A percentile compares a stretch with the other conserved stretches of the same genome.
phyloP scores from a whole-genome alignment of 805 yeast genomes.

The Kregervanrija delftensis region DNA sequence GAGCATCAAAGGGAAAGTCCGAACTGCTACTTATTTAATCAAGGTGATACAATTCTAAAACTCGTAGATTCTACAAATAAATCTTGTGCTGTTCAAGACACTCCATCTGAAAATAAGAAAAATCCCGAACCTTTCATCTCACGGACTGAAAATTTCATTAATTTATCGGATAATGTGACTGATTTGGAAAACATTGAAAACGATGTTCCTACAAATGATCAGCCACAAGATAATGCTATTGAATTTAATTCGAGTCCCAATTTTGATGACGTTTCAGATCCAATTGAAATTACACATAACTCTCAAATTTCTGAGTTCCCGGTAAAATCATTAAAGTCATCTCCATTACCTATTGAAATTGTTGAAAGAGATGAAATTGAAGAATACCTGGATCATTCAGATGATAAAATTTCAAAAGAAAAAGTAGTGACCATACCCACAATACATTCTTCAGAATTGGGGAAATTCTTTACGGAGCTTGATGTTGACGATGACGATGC shows the following conservation, averaged over 20 bases:
- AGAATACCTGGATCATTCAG: constrained; percentile 3
- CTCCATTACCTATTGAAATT: constrained; percentile 13
- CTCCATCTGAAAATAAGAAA: no score
- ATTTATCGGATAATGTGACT: no score
- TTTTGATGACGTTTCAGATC: constrained; percentile 1
- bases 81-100: no score
- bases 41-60: not conserved
- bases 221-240: not conserved
- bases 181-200: not conserved
- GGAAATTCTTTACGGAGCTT: constrained; percentile 11
- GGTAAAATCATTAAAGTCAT: not conserved
- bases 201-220: not conserved
- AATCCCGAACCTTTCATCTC: no score
- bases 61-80: no score
- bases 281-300: not conserved
- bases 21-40: constrained; percentile 34
- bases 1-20: constrained; percentile 47
- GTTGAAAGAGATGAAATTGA: constrained; percentile 22
- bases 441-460: constrained; percentile 11
- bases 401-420: not conserved
- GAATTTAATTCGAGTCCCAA: constrained; percentile 2
- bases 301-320: no score
- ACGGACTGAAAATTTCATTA: no score
- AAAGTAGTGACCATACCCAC: constrained; percentile 7
- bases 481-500: constrained; percentile 19